A percentile compares a stretch with the other conserved stretches of the same genome.
phyloP scores from a whole-genome alignment of 2,329 filamentous ascomycete species.

The Claviceps arundinis region DNA sequence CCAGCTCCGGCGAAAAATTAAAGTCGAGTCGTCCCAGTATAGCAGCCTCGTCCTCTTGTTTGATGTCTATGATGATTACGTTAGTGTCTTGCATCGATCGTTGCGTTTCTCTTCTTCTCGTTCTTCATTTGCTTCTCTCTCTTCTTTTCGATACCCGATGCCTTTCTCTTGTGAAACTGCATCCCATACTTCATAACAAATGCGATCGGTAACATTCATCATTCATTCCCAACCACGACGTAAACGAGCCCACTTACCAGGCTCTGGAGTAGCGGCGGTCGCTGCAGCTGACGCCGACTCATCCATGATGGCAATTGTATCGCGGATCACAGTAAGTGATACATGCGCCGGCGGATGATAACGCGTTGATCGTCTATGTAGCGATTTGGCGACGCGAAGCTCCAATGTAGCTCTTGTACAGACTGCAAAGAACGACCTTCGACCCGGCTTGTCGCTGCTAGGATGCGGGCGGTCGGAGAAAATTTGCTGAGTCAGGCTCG shows the following conservation, averaged over 20 bases:
- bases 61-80: slow-evolving; percentile 17
- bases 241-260: slow-evolving; percentile 18
- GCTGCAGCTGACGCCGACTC: slow-evolving; percentile 25
- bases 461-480: slow-evolving; percentile 23
- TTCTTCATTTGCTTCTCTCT: no score
- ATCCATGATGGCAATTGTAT: slow-evolving; percentile 25
- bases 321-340: slow-evolving; percentile 12
- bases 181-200: no score
- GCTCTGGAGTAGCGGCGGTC: slow-evolving; percentile 20
- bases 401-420: slow-evolving; percentile 4
- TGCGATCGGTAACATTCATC: no score
- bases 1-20: slow-evolving; percentile 20
- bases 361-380: neutral
- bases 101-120: no score
- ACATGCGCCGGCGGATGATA: slow-evolving; percentile 10
- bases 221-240: neutral
- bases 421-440: slow-evolving; percentile 4
- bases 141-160: no score
- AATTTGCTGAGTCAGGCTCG: slow-evolving; percentile 28
- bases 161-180: no score
- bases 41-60: slow-evolving; percentile 22
- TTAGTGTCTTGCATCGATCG: no score
- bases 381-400: neutral
- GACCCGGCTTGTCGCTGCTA: slow-evolving; percentile 12
- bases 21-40: slow-evolving; percentile 22